phyloP scores from a whole-genome alignment of 306 rosid species.

The Spatholobus suberectus region DNA sequence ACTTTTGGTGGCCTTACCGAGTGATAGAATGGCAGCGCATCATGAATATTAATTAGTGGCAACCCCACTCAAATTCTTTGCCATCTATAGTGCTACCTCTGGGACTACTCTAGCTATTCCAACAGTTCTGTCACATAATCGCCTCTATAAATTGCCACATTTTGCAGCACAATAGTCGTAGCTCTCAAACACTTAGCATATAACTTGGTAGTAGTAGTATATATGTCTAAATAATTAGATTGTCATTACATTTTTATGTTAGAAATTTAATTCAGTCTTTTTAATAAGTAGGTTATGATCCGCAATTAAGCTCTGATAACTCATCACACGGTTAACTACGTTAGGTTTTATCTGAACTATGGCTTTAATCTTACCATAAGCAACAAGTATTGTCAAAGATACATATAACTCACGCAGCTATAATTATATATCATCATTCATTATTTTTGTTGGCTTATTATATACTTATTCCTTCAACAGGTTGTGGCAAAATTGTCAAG shows the following conservation, averaged over 20 bases:
- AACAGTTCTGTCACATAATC: neutral
- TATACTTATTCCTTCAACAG: neutral
- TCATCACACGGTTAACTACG: neutral
- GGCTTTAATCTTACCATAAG: neutral
- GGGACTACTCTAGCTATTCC: neutral
- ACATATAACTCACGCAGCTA: neutral
- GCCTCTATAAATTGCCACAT: slow-evolving; percentile 33
- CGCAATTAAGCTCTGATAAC: neutral
- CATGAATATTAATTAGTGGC: slow-evolving; percentile 36
- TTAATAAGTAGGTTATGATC: neutral
- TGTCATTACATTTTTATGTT: neutral
- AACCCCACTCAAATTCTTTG: slow-evolving; percentile 24
- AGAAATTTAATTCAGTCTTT: neutral
- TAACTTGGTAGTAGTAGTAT: neutral
- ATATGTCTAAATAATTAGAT: neutral
- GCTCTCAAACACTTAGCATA: neutral
- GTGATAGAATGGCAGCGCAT: neutral
- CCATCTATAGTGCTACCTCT: neutral
- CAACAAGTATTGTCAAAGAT: neutral
- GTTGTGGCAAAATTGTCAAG: slow-evolving; percentile 14
- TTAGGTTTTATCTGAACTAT: neutral
- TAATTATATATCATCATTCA: neutral
- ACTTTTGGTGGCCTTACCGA: slow-evolving; percentile 15
- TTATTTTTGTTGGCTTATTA: neutral
- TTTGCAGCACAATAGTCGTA: neutral